Evolutionary conservation across 495 filamentous ascomycete species (phyloP), one percentile per base, ranked within the genome.

Genomic region (Aspergillus hancockii): DNA sequence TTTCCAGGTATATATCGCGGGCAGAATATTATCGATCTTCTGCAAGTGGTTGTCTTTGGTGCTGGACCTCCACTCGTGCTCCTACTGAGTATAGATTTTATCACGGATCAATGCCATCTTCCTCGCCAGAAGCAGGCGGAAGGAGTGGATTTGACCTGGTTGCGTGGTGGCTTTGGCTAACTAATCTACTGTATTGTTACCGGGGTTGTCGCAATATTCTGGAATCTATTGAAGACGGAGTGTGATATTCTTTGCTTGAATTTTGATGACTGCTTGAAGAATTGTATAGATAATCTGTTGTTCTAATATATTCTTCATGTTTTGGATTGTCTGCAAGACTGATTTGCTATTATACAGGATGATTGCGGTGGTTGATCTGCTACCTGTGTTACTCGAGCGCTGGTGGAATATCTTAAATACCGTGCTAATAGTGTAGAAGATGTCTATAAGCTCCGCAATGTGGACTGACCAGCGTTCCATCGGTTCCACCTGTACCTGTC

Each of bases 21-120:
- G 54, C 32, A 66, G 55, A 2, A 30, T 52, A 22, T 46, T 46
- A 21, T 66, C 53, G 18, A 66, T 63, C 36, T 46, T n/a, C 21
- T 41, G 43, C 8, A 66, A 57, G 34, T 66, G 57, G 25, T 41
- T 14, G 2, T 53, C 60, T 41, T 64, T 64, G 21, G 49, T 60
- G 14, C 43, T 63, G 3, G n/a, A 54, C 23, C 31, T 63, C 61
- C 54, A 57, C 59, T 56, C 54, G 16, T 67, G 13, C 45, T 58
- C 13, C 63, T 41, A 66, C 43, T 63, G 23, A 4, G n/a, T 51
- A 10, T n/a, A 10, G 50, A 66, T 66, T 13, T 40, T 31, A 1
- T 55, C 54, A 0, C 50, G 53, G 22, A 57, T 38, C n/a, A 40
- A 32, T 54, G 9, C 47, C 9, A 14, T 62, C 43, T 62, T 54